Conservation (phyloP, 2,329 filamentous ascomycete genomes). For the Trichoderma oligosporum region DNA sequence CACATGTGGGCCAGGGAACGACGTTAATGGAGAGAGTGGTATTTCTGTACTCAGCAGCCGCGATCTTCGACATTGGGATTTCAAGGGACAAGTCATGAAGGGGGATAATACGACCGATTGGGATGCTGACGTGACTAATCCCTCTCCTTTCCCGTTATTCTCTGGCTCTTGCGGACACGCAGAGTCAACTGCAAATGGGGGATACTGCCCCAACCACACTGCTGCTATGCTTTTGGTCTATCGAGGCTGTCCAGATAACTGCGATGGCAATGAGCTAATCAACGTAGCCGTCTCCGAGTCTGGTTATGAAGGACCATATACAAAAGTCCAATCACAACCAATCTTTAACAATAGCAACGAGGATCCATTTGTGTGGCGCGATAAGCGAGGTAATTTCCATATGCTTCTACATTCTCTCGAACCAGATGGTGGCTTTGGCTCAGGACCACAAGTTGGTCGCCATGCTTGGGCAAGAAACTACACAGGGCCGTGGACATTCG, state of each 20-base stretch:
- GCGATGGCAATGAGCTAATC: constrained; percentile 21
- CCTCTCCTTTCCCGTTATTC: constrained; percentile 37
- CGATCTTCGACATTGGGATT: constrained; percentile 22
- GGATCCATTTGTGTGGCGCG: constrained; percentile 35
- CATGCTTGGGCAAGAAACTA: constrained; percentile 30
- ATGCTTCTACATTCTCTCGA: constrained; percentile 34
- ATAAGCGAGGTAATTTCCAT: constrained; percentile 34
- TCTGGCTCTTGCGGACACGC: background rate
- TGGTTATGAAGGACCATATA: constrained; percentile 22
- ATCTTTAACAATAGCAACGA: constrained; percentile 25
- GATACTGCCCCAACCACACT: constrained; percentile 16
- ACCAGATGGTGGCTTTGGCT: constrained; percentile 26
- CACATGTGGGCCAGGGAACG: constrained; percentile 24
- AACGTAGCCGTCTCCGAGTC: constrained; percentile 22
- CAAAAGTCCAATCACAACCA: constrained; percentile 22
- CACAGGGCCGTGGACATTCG: constrained; percentile 31
- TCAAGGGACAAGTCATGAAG: constrained; percentile 22
- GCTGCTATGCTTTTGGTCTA: constrained; percentile 23
- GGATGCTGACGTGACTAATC: constrained; percentile 39
- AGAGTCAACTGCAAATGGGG: background rate
- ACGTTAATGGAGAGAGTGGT: constrained; percentile 25
- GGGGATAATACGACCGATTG: constrained; percentile 21
- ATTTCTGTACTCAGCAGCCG: constrained; percentile 29
- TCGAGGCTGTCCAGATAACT: constrained; percentile 23
- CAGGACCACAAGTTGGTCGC: constrained; percentile 28